Evolutionary conservation across 2,329 filamentous ascomycete species (phyloP).

Genomic region (Arachnomyces sp.): DNA sequence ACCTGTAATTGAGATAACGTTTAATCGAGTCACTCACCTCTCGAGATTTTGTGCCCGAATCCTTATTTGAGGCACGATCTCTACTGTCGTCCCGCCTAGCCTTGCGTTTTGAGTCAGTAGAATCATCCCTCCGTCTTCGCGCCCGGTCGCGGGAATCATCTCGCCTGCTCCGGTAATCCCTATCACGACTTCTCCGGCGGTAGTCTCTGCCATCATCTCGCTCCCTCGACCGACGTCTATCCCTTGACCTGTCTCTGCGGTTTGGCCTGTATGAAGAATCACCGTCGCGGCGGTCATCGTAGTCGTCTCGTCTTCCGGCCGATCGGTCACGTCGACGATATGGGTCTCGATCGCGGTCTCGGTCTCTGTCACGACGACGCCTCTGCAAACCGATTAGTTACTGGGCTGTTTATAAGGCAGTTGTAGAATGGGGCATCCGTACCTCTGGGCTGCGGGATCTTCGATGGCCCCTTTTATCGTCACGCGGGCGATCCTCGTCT

Average conservation of each 20-base stretch:
- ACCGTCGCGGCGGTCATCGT: slow-evolving; percentile 53
- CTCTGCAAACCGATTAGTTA: slow-evolving; percentile 37
- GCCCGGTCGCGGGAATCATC: slow-evolving; percentile 63
- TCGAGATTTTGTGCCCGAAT: slow-evolving; percentile 41
- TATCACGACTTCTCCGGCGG: slow-evolving; percentile 57
- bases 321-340: slow-evolving; percentile 64
- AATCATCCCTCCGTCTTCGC: slow-evolving; percentile 55
- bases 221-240: slow-evolving; percentile 54
- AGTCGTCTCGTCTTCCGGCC: slow-evolving; percentile 40
- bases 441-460: slow-evolving; percentile 43
- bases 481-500: slow-evolving; percentile 46
- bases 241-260: slow-evolving; percentile 54
- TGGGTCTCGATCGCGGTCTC: slow-evolving; percentile 49
- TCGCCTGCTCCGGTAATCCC: slow-evolving; percentile 60
- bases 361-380: slow-evolving; percentile 37
- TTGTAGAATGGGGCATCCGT: slow-evolving; percentile 15
- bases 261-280: slow-evolving; percentile 51
- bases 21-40: slow-evolving; percentile 46
- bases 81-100: slow-evolving; percentile 59
- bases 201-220: slow-evolving; percentile 50
- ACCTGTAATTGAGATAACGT: neutral
- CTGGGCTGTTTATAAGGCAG: neutral
- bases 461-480: slow-evolving; percentile 41
- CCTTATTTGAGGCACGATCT: slow-evolving; percentile 44
- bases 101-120: slow-evolving; percentile 61